A percentile compares a stretch with the other conserved stretches of the same genome.
phyloP scores from a whole-genome alignment of 768 basidiomycete species.

The Piloderma croceum region DNA sequence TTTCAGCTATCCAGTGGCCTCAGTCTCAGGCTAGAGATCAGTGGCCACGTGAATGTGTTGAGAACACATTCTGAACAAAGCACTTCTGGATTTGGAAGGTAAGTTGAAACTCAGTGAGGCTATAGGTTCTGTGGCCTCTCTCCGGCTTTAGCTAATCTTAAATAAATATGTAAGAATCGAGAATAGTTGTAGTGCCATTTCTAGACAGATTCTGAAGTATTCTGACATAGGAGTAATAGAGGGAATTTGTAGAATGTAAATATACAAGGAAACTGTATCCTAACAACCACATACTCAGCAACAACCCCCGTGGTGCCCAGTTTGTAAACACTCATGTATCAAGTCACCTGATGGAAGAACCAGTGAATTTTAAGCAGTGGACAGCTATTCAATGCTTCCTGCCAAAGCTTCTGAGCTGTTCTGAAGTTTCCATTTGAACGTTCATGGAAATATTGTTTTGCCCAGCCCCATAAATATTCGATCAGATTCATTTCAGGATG shows the following conservation, averaged over 20 bases:
- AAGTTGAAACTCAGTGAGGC: too few relatives aligned
- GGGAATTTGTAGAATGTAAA: too few relatives aligned
- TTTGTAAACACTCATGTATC: constrained; percentile 7
- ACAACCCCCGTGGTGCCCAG: constrained; percentile 6
- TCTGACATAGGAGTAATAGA: too few relatives aligned
- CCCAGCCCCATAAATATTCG: constrained; percentile 10
- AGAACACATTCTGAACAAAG: background rate
- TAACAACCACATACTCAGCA: constrained; percentile 6
- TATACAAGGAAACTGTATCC: too few relatives aligned
- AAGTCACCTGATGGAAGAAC: constrained; percentile 8
- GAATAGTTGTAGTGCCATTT: too few relatives aligned
- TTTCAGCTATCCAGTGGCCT: too few relatives aligned
- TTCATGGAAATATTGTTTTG: constrained; percentile 5
- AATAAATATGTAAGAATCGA: too few relatives aligned
- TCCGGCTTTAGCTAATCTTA: too few relatives aligned
- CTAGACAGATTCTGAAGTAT: too few relatives aligned
- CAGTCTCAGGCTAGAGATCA: constrained; percentile 2
- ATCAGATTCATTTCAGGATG: constrained; percentile 11
- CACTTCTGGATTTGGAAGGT: too few relatives aligned
- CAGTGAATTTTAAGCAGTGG: constrained; percentile 11
- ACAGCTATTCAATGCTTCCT: constrained; percentile 9
- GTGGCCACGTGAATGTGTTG: background rate
- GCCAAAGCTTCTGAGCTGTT: constrained; percentile 4
- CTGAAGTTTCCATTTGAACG: constrained; percentile 7
- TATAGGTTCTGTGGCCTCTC: constrained; percentile 5